Base-by-base conservation (phyloP, 495 filamentous ascomycete genomes). In the Trichodelitschia bisporula region DNA sequence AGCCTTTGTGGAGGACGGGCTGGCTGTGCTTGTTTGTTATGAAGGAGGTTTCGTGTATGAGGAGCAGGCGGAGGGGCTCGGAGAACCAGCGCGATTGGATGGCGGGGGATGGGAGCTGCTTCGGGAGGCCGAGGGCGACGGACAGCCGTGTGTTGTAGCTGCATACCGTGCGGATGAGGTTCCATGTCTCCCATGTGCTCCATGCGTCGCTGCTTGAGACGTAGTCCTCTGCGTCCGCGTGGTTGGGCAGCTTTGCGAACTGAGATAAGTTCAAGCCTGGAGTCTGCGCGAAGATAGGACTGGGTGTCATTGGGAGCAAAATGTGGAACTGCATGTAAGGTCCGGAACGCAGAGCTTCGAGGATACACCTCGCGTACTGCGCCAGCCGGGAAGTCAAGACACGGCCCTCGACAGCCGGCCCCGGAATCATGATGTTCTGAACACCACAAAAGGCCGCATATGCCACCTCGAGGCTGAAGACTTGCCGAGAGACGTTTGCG, bases 391-490 rank as follows among this genome's bases (percentile, higher is more conserved):
- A n/a, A n/a, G n/a, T n/a, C n/a, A n/a, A n/a, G 1, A 62, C 21
- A 13, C 56, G 49, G 45, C 63, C 47, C 38, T 60, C 45, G 44
- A 68, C 34, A 34, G 56, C 61, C 1, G 83, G 86, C 3, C 79
- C 77, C 2, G 69, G 70, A 18, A 95, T 54, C 32, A 93, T 55
- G 23, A 99, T 59, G 46, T 74, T 89, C 14, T 66, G 67, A 36
- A 82, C 61, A 11, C 86, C 86, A 45, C 79, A 90, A 54, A 93
- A 99, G 29, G 76, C 78, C 20, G 86, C 89, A 50, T 93, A 99
- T 14, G 76, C 71, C 12, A 95, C 64, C 41, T 99, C 86, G 31
- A 86, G 55, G 47, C 79, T 78, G 28, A 99, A 53, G 2, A 92
- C 77, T 45, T 92, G 82, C 18, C 74, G 66, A 9, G 82, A 90